phyloP scores from a whole-genome alignment of 345 rosid genomes.

The Physaria fendleri region DNA sequence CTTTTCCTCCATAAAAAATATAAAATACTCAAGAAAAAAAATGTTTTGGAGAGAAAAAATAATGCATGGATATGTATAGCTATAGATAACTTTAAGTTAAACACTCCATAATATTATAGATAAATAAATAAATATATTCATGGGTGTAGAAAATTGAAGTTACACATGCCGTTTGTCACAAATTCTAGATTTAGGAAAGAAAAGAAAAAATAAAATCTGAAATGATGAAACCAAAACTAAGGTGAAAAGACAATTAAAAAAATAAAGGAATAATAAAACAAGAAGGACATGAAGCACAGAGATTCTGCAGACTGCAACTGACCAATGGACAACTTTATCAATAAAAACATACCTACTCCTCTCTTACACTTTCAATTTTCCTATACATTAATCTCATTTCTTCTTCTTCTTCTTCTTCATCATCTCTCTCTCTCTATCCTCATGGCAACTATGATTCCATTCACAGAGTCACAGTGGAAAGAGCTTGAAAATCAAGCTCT shows the following conservation, averaged over 20 bases:
- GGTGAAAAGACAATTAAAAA: neutral
- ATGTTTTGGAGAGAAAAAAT: no score
- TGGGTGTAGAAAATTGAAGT: neutral
- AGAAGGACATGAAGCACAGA: conserved; percentile 31
- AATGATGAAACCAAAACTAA: conserved; percentile 8
- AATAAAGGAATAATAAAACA: conserved; percentile 25
- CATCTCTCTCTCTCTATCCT: neutral
- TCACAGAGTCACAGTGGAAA: conserved; percentile 84
- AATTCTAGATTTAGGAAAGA: conserved; percentile 4
- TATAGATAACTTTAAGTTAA: no score
- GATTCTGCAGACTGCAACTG: conserved; percentile 32
- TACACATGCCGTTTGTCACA: neutral
- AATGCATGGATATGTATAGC: no score
- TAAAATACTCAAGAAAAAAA: neutral
- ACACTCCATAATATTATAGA: neutral
- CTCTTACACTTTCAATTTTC: conserved; percentile 16
- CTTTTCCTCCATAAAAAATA: no score
- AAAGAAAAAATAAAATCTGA: neutral
- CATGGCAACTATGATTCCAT: conserved; percentile 48
- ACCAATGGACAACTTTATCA: conserved; percentile 26
- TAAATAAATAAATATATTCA: neutral
- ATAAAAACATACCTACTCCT: conserved; percentile 32
- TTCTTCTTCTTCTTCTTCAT: neutral
- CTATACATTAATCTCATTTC: conserved; percentile 7
- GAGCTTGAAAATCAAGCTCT: conserved; percentile 91